Conservation (phyloP, 495 filamentous ascomycete genomes). For the Hyaloscypha finlandica region DNA sequence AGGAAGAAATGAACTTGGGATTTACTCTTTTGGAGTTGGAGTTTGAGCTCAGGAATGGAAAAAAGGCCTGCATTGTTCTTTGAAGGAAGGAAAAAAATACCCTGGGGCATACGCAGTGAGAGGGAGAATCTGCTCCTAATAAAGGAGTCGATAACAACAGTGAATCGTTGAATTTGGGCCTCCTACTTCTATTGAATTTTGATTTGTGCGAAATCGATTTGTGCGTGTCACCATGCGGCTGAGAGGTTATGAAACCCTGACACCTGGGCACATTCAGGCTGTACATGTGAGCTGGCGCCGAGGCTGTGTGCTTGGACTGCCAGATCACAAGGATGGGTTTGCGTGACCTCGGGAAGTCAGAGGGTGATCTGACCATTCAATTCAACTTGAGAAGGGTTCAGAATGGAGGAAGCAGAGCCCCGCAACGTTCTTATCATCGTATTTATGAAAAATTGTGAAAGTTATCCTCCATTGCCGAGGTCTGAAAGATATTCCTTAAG, state of each 20-base stretch:
- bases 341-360: neutral
- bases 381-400: neutral
- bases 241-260: neutral
- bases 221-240: slow-evolving; percentile 5
- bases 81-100: neutral
- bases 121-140: neutral
- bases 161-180: neutral
- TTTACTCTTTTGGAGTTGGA: neutral
- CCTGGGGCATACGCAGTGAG: neutral
- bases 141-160: neutral
- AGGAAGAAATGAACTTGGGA: neutral
- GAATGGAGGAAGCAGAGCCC: too few relatives aligned
- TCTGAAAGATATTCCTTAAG: too few relatives aligned
- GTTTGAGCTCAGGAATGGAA: neutral
- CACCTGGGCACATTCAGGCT: neutral
- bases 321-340: neutral
- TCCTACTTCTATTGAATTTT: neutral
- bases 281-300: neutral
- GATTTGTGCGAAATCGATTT: neutral
- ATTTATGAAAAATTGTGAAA: too few relatives aligned
- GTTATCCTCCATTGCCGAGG: too few relatives aligned
- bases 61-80: neutral
- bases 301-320: neutral
- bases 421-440: too few relatives aligned
- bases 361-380: neutral